These are phyloP conservation scores for Flammula alnicola DNA, from an alignment of 1,284 basidiomycete genomes.

Conservation along the genomic window DNA sequence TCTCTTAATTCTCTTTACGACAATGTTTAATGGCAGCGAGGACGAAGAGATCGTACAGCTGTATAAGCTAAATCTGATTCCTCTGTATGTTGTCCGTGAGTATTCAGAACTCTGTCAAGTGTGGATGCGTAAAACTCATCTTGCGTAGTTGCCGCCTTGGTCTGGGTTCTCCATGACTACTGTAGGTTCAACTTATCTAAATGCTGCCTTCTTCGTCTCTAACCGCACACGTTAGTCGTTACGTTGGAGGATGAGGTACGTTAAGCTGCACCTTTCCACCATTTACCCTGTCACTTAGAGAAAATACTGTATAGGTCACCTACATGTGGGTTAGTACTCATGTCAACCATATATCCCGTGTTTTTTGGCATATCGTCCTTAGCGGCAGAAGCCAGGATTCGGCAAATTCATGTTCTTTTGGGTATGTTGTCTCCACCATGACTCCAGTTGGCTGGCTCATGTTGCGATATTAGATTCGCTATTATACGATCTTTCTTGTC, in stretches of 20 bases:
- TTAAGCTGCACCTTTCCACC: background rate
- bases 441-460: background rate
- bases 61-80: no score
- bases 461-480: conserved; percentile 39
- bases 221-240: conserved; percentile 21
- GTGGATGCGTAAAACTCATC: no score
- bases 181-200: conserved; percentile 24
- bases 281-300: background rate
- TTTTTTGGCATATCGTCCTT: no score
- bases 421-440: conserved; percentile 28
- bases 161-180: conserved; percentile 40
- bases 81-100: no score
- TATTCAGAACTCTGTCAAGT: no score
- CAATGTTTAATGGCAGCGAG: no score
- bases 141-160: conserved; percentile 34
- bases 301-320: conserved; percentile 26
- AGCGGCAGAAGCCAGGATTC: conserved; percentile 32
- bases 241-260: conserved; percentile 38
- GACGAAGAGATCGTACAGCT: no score
- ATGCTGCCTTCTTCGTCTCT: background rate
- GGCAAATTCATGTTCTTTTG: conserved; percentile 45
- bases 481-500: conserved; percentile 44
- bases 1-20: no score
- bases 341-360: conserved; percentile 27
- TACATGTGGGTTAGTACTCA: conserved; percentile 38